A percentile compares a stretch with the other conserved stretches of the same genome.
Evolutionary conservation across 2,329 filamentous ascomycete genomes (phyloP).

Genomic region (Pestalotiopsis fici): DNA sequence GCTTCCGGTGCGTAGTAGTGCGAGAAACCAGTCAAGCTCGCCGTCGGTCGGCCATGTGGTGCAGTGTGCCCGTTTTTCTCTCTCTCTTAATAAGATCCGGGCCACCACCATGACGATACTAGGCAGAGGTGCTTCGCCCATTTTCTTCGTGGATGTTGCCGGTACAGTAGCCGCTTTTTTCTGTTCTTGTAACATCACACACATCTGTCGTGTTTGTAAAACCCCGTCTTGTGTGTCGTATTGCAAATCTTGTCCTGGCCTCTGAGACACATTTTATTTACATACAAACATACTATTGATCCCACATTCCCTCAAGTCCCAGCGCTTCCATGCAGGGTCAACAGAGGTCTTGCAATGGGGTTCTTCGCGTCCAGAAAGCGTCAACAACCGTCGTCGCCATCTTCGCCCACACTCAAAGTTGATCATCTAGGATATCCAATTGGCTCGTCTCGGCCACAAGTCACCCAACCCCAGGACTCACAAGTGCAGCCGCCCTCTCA

Average conservation of each 20-base stretch:
- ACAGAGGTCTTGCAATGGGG: neutral
- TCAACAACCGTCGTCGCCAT: constrained; percentile 1
- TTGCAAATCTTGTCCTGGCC: neutral
- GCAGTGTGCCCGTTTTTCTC: neutral
- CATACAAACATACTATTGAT: neutral
- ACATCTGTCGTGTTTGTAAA: neutral
- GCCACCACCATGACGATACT: neutral
- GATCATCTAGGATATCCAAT: constrained; percentile 10
- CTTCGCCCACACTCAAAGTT: neutral
- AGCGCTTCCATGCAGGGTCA: constrained; percentile 7
- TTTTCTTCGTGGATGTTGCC: neutral
- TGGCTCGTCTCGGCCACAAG: neutral
- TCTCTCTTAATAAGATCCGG: neutral
- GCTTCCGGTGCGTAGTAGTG: neutral
- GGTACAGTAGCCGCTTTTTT: neutral
- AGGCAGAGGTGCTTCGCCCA: neutral
- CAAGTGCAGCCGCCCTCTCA: constrained; percentile 18
- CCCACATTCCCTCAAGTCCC: neutral
- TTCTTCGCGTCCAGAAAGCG: constrained; percentile 5
- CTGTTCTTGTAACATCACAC: neutral
- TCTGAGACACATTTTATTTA: neutral
- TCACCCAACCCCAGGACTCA: neutral
- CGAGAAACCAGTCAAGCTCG: neutral
- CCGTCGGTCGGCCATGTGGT: neutral
- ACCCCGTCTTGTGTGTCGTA: neutral